These are phyloP conservation scores for Caloboletus firmus DNA, from an alignment of 1,284 basidiomycete species.

Conservation along the genomic window DNA sequence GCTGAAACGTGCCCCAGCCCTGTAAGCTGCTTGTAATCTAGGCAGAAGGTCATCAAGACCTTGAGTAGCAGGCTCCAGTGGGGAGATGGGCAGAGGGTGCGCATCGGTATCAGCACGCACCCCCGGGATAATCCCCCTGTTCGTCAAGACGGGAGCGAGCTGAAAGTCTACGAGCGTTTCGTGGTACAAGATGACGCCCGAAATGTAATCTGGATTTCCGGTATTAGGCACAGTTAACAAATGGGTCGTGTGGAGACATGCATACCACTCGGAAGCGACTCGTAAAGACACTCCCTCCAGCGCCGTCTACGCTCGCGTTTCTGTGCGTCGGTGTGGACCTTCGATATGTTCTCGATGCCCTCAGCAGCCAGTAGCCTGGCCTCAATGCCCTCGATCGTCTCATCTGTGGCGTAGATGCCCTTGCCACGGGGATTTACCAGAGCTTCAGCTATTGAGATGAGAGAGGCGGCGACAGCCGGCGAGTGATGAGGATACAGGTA, in stretches of 20 bases:
- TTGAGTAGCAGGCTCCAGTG: slow-evolving; percentile 48
- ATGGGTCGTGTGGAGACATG: neutral
- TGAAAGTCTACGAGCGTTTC: slow-evolving; percentile 51
- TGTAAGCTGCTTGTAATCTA: slow-evolving; percentile 43
- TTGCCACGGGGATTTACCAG: slow-evolving; percentile 49
- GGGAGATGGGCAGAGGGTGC: slow-evolving; percentile 45
- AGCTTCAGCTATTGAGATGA: slow-evolving; percentile 44
- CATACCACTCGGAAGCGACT: slow-evolving; percentile 43
- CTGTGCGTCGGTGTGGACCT: slow-evolving; percentile 36
- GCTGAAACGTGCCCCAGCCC: slow-evolving; percentile 49
- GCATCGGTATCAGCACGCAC: slow-evolving; percentile 53
- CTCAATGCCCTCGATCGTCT: slow-evolving; percentile 47
- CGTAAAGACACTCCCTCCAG: slow-evolving; percentile 48
- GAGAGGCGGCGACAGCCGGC: slow-evolving; percentile 40
- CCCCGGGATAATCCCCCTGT: slow-evolving; percentile 49
- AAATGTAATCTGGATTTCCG: slow-evolving; percentile 43
- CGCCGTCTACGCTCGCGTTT: slow-evolving; percentile 41
- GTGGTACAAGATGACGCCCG: slow-evolving; percentile 50
- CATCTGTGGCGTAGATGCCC: slow-evolving; percentile 57
- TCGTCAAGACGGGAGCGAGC: slow-evolving; percentile 42
- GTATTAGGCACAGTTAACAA: neutral
- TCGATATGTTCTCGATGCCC: slow-evolving; percentile 28
- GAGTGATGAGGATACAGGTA: slow-evolving; percentile 46
- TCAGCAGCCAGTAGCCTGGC: slow-evolving; percentile 41
- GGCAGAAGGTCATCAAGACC: slow-evolving; percentile 49